These are phyloP conservation scores for Pythium inflatum DNA, from an alignment of 352 stramenopile species.

Conservation along the genomic window DNA sequence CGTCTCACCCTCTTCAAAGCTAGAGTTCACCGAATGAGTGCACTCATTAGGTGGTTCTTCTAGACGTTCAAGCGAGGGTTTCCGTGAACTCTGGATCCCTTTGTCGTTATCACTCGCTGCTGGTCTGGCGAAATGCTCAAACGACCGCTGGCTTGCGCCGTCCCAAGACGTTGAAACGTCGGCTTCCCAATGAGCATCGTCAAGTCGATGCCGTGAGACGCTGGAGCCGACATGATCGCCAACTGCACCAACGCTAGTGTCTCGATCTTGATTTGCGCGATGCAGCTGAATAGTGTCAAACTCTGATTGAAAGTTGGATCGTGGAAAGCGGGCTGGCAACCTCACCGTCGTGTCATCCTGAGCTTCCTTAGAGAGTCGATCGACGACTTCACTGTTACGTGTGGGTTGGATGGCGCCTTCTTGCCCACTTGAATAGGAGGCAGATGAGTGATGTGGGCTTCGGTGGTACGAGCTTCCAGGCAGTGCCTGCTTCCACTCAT, in stretches of 20 bases:
- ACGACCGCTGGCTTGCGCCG: too few species aligned
- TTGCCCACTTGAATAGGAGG: constrained; percentile 10
- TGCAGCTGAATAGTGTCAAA: not conserved
- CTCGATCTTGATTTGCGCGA: not conserved
- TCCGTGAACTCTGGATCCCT: not conserved
- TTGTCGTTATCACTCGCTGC: not conserved
- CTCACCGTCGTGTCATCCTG: not conserved
- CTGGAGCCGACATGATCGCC: too few species aligned
- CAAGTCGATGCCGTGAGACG: too few species aligned
- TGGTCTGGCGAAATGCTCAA: too few species aligned
- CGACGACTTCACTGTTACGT: not conserved
- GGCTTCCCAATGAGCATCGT: too few species aligned
- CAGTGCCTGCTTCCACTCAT: constrained; percentile 5
- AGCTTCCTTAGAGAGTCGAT: too few species aligned
- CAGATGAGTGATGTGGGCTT: not conserved
- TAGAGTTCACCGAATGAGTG: not conserved
- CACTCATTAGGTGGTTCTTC: not conserved
- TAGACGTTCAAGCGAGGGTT: not conserved
- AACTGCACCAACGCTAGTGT: not conserved
- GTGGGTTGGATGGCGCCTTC: not conserved
- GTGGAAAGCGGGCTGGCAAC: not conserved
- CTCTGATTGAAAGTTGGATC: not conserved
- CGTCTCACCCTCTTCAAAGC: not conserved
- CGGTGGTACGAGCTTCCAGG: not conserved
- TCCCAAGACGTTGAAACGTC: too few species aligned